Evolutionary conservation across 2,329 filamentous ascomycete genomes (phyloP).

Genomic region (Talaromyces piceae): DNA sequence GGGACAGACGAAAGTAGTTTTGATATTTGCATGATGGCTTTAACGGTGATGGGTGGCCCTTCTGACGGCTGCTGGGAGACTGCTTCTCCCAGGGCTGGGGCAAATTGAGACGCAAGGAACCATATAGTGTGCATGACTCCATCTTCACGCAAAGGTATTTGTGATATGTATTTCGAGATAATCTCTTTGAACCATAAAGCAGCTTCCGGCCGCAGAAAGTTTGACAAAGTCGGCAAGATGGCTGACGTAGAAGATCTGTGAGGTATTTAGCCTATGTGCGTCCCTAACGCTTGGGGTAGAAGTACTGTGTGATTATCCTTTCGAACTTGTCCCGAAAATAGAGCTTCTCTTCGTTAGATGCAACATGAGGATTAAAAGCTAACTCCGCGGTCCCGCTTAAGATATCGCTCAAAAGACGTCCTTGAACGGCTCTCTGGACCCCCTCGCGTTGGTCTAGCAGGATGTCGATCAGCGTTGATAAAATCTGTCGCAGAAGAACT

Average conservation of each 20-base stretch:
- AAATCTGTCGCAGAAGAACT: constrained; percentile 23
- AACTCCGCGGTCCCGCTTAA: constrained; percentile 33
- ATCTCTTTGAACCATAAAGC: constrained; percentile 32
- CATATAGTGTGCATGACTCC: constrained; percentile 37
- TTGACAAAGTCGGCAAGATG: constrained; percentile 30
- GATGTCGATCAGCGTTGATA: constrained; percentile 23
- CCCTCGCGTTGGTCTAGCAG: constrained; percentile 26
- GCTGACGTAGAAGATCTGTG: constrained; percentile 29
- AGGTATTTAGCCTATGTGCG: constrained; percentile 9
- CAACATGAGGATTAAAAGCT: constrained; percentile 27
- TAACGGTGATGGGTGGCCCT: constrained; percentile 35
- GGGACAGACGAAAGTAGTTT: constrained; percentile 36
- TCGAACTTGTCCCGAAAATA: constrained; percentile 19
- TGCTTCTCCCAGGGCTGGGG: constrained; percentile 31
- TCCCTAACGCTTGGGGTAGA: neutral
- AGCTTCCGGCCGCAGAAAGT: constrained; percentile 30
- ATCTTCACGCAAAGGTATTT: constrained; percentile 31
- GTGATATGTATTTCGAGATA: constrained; percentile 31
- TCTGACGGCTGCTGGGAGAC: constrained; percentile 21
- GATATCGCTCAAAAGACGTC: constrained; percentile 35
- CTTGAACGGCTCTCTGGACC: constrained; percentile 32
- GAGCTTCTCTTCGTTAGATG: constrained; percentile 13
- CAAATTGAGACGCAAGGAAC: constrained; percentile 36
- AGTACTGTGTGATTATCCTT: constrained; percentile 29
- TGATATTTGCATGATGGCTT: constrained; percentile 39